Base-by-base conservation (phyloP, 805 yeast species). In the Schwanniomyces yamadae region DNA sequence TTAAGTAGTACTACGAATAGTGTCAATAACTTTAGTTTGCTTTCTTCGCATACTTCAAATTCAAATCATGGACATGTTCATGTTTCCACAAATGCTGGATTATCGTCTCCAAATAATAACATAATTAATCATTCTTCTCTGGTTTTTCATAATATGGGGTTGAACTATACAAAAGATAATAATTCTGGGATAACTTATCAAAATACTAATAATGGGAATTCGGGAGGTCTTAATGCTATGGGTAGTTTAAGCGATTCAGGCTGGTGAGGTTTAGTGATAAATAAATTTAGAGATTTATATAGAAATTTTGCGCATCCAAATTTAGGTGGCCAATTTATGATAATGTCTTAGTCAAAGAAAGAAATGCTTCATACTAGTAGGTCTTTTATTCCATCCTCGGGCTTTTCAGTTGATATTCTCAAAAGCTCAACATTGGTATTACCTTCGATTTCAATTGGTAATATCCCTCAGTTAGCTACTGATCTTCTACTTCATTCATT, bases 391-490 rank as follows among this genome's bases (percentile, higher is more conserved):
- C n/a, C n/a, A n/a, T n/a, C n/a, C n/a, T n/a, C n/a, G n/a, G n/a
- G n/a, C n/a, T n/a, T n/a, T n/a, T n/a, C n/a, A n/a, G n/a, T n/a
- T n/a, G n/a, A n/a, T n/a, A n/a, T n/a, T n/a, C 18, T 50, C 6
- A 28, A 34, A 7, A 61, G 58, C 28, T 58, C 76, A 1, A 70
- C 69, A 1, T 61, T 84, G n/a, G 53, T 91, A 1, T 27, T 93
- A 1, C 98, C 98, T 0, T 61, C 89, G 0, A 84, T 93, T 0
- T 79, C 96, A 3, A 74, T 86, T 5, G 98, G 95, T 6, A 93
- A 91, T 50, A 83, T 89, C 3, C 95, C 98, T 0, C 99, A 93
- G 56, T 63, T 91, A 32, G 61, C 90, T 0, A 58, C 75, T 5
- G 98, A 90, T 57, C 65, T 90, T 20, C 60, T 91, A 17, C 66